Evolutionary conservation across 192 early-diverging fungal species (phyloP).

Genomic region (Gonapodya prolifera): DNA sequence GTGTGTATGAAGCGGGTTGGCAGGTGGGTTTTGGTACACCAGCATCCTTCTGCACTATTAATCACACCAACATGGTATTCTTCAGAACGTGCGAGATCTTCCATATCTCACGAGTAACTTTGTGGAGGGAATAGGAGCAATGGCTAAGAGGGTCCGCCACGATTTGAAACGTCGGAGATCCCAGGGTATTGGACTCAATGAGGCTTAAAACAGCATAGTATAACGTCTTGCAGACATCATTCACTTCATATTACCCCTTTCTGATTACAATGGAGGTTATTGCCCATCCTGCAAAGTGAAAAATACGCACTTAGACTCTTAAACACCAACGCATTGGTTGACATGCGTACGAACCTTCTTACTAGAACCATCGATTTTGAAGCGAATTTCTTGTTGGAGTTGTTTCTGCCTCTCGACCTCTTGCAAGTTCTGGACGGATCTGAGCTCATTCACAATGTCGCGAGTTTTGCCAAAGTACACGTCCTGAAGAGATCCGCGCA

Average conservation of each 20-base stretch:
- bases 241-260: too few relatives aligned
- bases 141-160: not conserved
- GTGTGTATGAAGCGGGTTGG: not conserved
- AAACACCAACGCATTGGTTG: not conserved
- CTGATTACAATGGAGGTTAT: too few relatives aligned
- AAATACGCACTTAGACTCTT: not conserved
- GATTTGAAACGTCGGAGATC: not conserved
- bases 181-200: not conserved
- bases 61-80: not conserved
- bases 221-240: not conserved
- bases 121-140: not conserved
- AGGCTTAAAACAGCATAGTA: not conserved
- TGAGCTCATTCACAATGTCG: constrained; percentile 89
- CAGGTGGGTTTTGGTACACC: not conserved
- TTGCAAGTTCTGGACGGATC: constrained; percentile 58
- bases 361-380: not conserved
- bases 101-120: not conserved
- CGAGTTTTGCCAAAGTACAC: constrained; percentile 98
- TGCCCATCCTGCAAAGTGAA: too few relatives aligned
- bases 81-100: not conserved
- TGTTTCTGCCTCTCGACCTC: constrained; percentile 54
- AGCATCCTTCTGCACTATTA: not conserved
- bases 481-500: constrained; percentile 84
- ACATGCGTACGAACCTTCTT: not conserved
- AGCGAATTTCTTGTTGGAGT: not conserved